Conservation (phyloP, 768 basidiomycete species). For the Xanthoconium stramineum region DNA sequence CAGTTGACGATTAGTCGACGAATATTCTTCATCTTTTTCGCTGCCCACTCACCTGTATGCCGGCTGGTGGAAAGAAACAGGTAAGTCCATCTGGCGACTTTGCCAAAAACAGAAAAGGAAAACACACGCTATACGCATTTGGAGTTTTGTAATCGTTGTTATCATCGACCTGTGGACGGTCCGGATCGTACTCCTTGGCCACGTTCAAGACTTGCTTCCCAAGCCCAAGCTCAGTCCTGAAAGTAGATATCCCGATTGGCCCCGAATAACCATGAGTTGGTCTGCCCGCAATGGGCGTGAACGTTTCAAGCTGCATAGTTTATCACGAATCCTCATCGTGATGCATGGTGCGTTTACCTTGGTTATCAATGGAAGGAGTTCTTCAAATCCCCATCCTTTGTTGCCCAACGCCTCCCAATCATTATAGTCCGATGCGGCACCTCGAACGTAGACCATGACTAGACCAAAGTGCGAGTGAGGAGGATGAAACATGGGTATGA, state of each 20-base stretch:
- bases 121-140: constrained; percentile 25
- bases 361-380: constrained; percentile 54
- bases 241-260: constrained; percentile 25
- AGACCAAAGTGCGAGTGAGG: background rate
- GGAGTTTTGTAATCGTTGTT: constrained; percentile 39
- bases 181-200: constrained; percentile 45
- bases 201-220: constrained; percentile 46
- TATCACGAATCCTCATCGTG: constrained; percentile 21
- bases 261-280: constrained; percentile 36
- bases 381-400: constrained; percentile 57
- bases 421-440: constrained; percentile 62
- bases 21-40: too few relatives aligned
- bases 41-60: constrained; percentile 12
- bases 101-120: background rate
- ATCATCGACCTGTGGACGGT: constrained; percentile 43
- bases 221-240: background rate
- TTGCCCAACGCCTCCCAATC: constrained; percentile 54
- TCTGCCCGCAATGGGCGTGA: constrained; percentile 31
- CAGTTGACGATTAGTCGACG: background rate
- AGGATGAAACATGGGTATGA: too few relatives aligned
- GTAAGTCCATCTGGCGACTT: too few relatives aligned
- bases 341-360: constrained; percentile 38
- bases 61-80: constrained; percentile 3
- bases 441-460: constrained; percentile 54
- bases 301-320: constrained; percentile 46